Percentiles rank a stretch among this genome's conserved stretches.
phyloP scores from a whole-genome alignment of 2,329 filamentous ascomycete genomes.

The Aspergillus sp. region DNA sequence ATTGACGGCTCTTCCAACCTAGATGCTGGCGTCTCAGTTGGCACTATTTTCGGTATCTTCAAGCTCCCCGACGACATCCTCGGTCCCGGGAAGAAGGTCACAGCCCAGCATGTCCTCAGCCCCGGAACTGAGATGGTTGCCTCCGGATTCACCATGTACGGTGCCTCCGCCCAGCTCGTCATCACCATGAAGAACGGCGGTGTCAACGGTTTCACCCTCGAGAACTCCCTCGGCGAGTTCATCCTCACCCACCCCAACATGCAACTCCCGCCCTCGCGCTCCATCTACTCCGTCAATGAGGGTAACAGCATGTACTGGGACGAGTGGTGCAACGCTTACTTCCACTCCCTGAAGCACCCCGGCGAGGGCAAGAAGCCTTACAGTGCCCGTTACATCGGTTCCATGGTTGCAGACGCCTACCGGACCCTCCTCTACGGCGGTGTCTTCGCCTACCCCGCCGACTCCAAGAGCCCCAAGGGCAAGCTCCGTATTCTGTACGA shows the following conservation, averaged over 20 bases:
- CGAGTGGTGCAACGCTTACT: constrained; percentile 81
- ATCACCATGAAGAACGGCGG: constrained; percentile 91
- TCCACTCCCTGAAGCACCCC: constrained; percentile 83
- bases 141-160: constrained; percentile 99
- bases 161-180: constrained; percentile 91
- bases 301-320: constrained; percentile 98
- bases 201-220: constrained; percentile 97
- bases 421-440: constrained; percentile 92
- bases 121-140: constrained; percentile 90
- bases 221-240: constrained; percentile 96
- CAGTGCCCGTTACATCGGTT: constrained; percentile 90
- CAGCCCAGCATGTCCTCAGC: constrained; percentile 72
- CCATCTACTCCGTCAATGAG: constrained; percentile 98
- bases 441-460: constrained; percentile 95
- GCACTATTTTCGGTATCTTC: constrained; percentile 95
- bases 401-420: constrained; percentile 98
- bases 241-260: constrained; percentile 97
- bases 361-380: constrained; percentile 76
- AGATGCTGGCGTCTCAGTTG: constrained; percentile 95
- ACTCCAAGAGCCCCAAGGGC: constrained; percentile 98
- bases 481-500: constrained; percentile 97
- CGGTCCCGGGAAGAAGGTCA: constrained; percentile 56
- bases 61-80: constrained; percentile 70
- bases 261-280: constrained; percentile 73
- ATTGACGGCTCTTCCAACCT: constrained; percentile 98